phyloP scores from a whole-genome alignment of 2,329 filamentous ascomycete species.

The Tolypocladium nubicola region DNA sequence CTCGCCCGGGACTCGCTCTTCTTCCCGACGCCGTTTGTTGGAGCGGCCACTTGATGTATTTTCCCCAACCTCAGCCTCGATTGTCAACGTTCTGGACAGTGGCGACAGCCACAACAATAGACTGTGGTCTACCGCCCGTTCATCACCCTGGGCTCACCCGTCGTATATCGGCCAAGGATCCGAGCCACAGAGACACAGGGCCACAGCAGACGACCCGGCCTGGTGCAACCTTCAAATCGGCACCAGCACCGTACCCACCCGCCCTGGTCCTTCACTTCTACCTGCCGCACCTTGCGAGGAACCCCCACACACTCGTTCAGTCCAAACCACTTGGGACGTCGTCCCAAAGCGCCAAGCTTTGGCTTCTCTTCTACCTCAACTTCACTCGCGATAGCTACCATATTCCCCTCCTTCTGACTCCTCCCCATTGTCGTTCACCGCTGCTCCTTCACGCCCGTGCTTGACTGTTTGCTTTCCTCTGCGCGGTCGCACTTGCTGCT shows the following conservation, averaged over 20 bases:
- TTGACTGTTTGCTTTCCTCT: not conserved
- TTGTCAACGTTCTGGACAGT: not conserved
- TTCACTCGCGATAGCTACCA: not conserved
- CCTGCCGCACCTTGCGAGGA: not conserved
- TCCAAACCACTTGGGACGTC: not conserved
- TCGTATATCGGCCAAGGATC: not conserved
- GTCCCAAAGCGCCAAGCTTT: not conserved
- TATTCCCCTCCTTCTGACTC: not conserved
- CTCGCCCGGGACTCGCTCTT: not conserved
- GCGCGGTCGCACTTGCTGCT: not conserved
- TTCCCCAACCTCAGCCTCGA: not conserved
- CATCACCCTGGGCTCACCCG: not conserved
- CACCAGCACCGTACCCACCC: not conserved
- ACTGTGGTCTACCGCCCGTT: not conserved
- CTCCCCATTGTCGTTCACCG: not conserved
- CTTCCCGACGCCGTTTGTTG: not conserved
- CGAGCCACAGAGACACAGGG: not conserved
- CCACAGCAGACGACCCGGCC: not conserved
- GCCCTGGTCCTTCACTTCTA: not conserved
- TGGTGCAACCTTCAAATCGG: not conserved
- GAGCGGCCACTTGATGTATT: not conserved
- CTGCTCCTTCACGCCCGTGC: not conserved
- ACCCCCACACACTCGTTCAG: not conserved
- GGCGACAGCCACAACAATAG: not conserved
- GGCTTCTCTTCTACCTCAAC: not conserved